Percentiles rank a stretch among this genome's conserved stretches.
Conservation (phyloP, 495 filamentous ascomycete genomes). For the Peziza echinospora region DNA sequence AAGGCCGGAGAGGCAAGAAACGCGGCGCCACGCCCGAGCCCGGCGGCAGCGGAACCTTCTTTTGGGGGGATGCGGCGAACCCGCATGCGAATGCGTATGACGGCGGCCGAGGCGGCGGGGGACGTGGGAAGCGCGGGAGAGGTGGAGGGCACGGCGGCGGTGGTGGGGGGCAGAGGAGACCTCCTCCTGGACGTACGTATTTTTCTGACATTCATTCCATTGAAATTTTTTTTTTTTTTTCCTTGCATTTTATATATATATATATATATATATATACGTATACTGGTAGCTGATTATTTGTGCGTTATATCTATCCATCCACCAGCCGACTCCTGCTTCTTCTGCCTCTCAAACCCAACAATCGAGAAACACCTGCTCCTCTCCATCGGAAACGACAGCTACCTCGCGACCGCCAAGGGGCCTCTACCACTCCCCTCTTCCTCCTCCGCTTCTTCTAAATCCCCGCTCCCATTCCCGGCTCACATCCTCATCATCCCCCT, state of each 20-base stretch:
- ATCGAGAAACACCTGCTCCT: slow-evolving; percentile 71
- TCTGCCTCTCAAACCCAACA: slow-evolving; percentile 71
- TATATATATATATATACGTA: no score
- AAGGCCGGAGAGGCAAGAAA: slow-evolving; percentile 36
- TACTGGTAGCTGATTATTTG: no score
- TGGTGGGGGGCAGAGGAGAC: slow-evolving; percentile 19
- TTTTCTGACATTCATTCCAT: no score
- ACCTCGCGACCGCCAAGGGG: slow-evolving; percentile 80
- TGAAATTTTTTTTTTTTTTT: slow-evolving; percentile 4
- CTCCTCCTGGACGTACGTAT: slow-evolving; percentile 15
- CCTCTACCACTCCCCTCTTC: slow-evolving; percentile 35
- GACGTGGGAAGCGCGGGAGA: slow-evolving; percentile 32
- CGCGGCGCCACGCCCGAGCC: slow-evolving; percentile 33
- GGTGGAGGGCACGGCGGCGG: slow-evolving; percentile 29
- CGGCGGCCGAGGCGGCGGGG: slow-evolving; percentile 1
- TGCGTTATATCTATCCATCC: no score
- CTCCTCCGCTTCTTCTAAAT: slow-evolving; percentile 38
- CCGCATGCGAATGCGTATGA: slow-evolving; percentile 15
- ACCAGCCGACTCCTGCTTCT: slow-evolving; percentile 76
- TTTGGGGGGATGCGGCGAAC: slow-evolving; percentile 14
- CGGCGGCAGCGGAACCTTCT: slow-evolving; percentile 10
- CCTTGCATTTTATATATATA: no score
- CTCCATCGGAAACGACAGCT: slow-evolving; percentile 62
- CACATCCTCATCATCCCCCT: slow-evolving; percentile 87
- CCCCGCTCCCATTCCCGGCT: slow-evolving; percentile 44